Evolutionary conservation across 805 yeast genomes (phyloP).

Genomic region (Wickerhamomyces canadensis): DNA sequence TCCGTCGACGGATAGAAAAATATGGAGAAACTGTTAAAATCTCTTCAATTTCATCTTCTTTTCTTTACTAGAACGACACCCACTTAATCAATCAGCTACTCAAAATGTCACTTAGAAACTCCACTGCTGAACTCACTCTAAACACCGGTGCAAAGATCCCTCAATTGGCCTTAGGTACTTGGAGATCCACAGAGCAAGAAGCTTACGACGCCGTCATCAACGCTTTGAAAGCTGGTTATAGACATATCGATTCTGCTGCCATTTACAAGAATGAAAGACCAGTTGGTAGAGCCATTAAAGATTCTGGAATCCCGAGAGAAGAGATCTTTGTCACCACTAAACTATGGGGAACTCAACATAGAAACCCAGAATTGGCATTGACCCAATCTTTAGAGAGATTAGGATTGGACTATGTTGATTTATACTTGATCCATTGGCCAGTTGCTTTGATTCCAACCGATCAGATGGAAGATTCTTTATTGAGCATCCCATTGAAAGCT

Average conservation of each 20-base stretch:
- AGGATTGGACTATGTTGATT: slow-evolving; percentile 71
- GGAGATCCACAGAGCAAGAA: slow-evolving; percentile 32
- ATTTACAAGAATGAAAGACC: slow-evolving; percentile 50
- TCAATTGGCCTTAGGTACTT: slow-evolving; percentile 48
- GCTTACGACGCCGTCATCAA: slow-evolving; percentile 15
- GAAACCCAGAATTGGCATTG: slow-evolving; percentile 46
- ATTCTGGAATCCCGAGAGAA: slow-evolving; percentile 56
- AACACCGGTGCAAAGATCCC: slow-evolving; percentile 51
- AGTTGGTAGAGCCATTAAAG: slow-evolving; percentile 46
- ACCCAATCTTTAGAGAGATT: slow-evolving; percentile 55
- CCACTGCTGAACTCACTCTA: slow-evolving; percentile 18
- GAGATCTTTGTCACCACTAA: slow-evolving; percentile 71
- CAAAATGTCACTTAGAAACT: too few species aligned
- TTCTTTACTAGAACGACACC: too few species aligned
- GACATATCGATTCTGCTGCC: slow-evolving; percentile 61
- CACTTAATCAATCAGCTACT: neutral
- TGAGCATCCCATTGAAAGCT: slow-evolving; percentile 5
- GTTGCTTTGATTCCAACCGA: slow-evolving; percentile 44
- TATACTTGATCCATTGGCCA: slow-evolving; percentile 84
- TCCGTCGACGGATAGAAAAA: too few species aligned
- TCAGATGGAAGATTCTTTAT: neutral
- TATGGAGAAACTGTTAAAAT: too few species aligned
- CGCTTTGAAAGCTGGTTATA: slow-evolving; percentile 38
- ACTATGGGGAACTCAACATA: slow-evolving; percentile 45
- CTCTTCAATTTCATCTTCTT: too few species aligned